Percentiles rank a stretch among this genome's conserved stretches.
phyloP scores from a whole-genome alignment of 768 basidiomycete species.

The Phlebiopsis flavidoalba region DNA sequence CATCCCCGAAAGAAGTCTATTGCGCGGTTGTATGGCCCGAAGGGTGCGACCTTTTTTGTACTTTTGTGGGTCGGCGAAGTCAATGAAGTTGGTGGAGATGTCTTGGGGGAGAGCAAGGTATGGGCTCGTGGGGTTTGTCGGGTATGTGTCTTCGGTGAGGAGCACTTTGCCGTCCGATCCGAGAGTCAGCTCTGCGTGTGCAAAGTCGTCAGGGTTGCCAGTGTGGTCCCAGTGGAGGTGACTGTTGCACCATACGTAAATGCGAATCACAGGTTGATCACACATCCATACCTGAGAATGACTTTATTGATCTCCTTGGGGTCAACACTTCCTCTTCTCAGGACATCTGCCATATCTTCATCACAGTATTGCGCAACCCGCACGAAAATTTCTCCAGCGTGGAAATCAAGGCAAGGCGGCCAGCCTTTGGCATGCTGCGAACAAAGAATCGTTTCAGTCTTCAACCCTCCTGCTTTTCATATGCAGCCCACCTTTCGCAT shows the following conservation, averaged over 20 bases:
- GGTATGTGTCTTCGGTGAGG: constrained; percentile 35
- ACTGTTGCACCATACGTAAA: constrained; percentile 25
- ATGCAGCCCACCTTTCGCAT: constrained; percentile 30
- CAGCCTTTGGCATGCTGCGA: constrained; percentile 4
- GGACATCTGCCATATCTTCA: constrained; percentile 29
- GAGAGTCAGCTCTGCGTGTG: constrained; percentile 41
- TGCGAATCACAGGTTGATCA: neutral
- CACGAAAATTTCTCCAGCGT: neutral
- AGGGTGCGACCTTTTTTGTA: constrained; percentile 23
- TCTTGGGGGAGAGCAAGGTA: neutral
- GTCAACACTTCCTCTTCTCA: constrained; percentile 41
- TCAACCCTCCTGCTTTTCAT: too few relatives aligned
- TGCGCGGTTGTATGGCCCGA: constrained; percentile 35
- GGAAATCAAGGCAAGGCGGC: neutral
- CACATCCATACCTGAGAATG: constrained; percentile 16
- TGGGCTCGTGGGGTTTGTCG: constrained; percentile 29
- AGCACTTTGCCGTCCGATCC: constrained; percentile 34
- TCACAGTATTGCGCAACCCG: neutral
- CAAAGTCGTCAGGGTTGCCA: constrained; percentile 43
- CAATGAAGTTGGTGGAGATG: constrained; percentile 9
- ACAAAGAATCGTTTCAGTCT: too few relatives aligned
- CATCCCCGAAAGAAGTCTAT: constrained; percentile 54
- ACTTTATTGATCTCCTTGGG: constrained; percentile 41
- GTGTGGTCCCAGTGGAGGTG: constrained; percentile 53
- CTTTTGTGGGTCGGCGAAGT: constrained; percentile 28